phyloP scores from a whole-genome alignment of 2,329 filamentous ascomycete genomes.

The Parastagonospora avenae region DNA sequence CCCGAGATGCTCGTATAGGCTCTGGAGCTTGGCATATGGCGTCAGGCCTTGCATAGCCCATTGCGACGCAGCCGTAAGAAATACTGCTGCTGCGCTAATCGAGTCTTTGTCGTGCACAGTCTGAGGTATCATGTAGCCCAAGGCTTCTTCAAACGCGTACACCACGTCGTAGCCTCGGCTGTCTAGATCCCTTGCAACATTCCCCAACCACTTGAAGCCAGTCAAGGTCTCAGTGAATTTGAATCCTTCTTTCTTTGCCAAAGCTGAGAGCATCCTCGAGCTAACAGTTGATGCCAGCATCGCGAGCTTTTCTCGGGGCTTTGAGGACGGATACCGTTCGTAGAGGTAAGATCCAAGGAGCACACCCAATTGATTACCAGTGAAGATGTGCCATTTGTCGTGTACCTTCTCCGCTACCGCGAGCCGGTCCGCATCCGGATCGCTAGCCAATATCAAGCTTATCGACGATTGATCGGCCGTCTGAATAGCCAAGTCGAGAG shows the following conservation, averaged over 20 bases:
- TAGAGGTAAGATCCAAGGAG: conserved; percentile 64
- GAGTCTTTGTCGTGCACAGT: conserved; percentile 70
- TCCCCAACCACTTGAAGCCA: conserved; percentile 72
- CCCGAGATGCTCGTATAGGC: conserved; percentile 63
- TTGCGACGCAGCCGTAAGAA: conserved; percentile 59
- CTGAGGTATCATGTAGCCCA: conserved; percentile 69
- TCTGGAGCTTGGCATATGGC: conserved; percentile 61
- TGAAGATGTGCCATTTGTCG: conserved; percentile 64
- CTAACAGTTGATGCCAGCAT: conserved; percentile 69
- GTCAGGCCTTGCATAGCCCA: conserved; percentile 61
- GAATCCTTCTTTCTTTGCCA: conserved; percentile 61
- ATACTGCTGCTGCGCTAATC: conserved; percentile 64
- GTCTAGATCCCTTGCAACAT: conserved; percentile 59
- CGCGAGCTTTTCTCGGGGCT: conserved; percentile 50
- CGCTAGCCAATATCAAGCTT: conserved; percentile 64
- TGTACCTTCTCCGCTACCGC: conserved; percentile 64
- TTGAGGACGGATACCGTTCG: conserved; percentile 51
- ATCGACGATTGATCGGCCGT: conserved; percentile 58
- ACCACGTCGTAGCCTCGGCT: conserved; percentile 56
- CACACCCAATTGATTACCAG: conserved; percentile 68
- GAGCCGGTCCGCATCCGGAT: conserved; percentile 69
- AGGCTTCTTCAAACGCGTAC: conserved; percentile 69
- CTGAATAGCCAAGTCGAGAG: conserved; percentile 63
- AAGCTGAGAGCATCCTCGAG: conserved; percentile 64
- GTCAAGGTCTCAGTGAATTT: conserved; percentile 66